Percentiles rank a stretch among this genome's conserved stretches.
Conservation (phyloP, 306 rosid species). For the Cucumis melo region DNA sequence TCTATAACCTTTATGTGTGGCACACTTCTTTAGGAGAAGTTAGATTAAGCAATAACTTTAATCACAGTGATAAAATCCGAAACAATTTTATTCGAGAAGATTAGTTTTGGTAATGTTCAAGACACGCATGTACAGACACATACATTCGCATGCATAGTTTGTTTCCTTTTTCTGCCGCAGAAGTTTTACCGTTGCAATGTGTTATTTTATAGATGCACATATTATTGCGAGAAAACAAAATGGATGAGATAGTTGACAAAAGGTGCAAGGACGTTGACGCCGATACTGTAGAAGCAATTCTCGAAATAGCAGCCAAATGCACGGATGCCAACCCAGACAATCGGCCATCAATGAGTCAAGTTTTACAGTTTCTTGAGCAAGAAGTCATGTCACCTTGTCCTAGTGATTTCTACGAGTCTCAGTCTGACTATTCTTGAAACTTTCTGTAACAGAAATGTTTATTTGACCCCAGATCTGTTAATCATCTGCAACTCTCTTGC, state of each 20-base stretch:
- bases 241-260: conserved; percentile 62
- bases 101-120: background rate
- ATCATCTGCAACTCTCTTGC: background rate
- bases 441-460: conserved; percentile 1
- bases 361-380: conserved; percentile 76
- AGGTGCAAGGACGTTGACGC: conserved; percentile 56
- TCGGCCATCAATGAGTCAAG: conserved; percentile 81
- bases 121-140: background rate
- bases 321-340: conserved; percentile 74
- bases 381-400: conserved; percentile 84
- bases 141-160: background rate
- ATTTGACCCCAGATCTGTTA: background rate
- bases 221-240: conserved; percentile 46
- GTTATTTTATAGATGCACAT: conserved; percentile 49
- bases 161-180: background rate
- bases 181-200: background rate
- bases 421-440: conserved; percentile 44
- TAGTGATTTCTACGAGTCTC: conserved; percentile 74
- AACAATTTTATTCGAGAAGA: background rate
- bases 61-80: background rate
- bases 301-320: conserved; percentile 79
- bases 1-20: background rate
- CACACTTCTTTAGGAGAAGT: background rate
- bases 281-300: conserved; percentile 54
- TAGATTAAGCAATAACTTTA: background rate